Conservation (phyloP, 2,329 filamentous ascomycete genomes). For the Drechslerella stenobrocha region DNA sequence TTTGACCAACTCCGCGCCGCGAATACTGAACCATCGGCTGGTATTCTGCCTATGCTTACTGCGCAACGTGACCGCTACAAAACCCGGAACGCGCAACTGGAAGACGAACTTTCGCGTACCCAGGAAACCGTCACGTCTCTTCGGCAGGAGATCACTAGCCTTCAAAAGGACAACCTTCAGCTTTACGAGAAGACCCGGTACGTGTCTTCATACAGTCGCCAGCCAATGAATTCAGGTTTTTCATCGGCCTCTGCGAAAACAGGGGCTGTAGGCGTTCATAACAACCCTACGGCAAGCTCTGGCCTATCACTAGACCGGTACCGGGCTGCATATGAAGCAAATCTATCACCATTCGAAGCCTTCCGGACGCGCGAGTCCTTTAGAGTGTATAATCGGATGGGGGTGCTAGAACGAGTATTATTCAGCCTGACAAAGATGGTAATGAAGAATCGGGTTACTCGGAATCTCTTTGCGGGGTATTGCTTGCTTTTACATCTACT, state of each 20-base stretch:
- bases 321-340: constrained; percentile 87
- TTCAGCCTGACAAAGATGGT: constrained; percentile 91
- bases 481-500: constrained; percentile 85
- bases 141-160: constrained; percentile 82
- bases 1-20: constrained; percentile 47
- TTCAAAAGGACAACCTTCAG: constrained; percentile 94
- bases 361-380: constrained; percentile 93
- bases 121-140: constrained; percentile 82
- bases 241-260: constrained; percentile 60
- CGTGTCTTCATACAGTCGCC: constrained; percentile 85
- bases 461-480: constrained; percentile 92
- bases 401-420: constrained; percentile 81
- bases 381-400: constrained; percentile 90
- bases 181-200: constrained; percentile 98
- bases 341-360: constrained; percentile 91
- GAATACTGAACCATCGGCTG: constrained; percentile 62
- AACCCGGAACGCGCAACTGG: constrained; percentile 87
- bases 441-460: constrained; percentile 81
- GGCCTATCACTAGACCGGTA: constrained; percentile 80
- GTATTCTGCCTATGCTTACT: constrained; percentile 96
- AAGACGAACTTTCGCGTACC: constrained; percentile 82
- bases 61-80: constrained; percentile 98
- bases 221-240: constrained; percentile 55
- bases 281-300: constrained; percentile 63
- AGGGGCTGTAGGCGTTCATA: constrained; percentile 70